phyloP scores from a whole-genome alignment of 106 monocot genomes.

The Agapanthus africanus region DNA sequence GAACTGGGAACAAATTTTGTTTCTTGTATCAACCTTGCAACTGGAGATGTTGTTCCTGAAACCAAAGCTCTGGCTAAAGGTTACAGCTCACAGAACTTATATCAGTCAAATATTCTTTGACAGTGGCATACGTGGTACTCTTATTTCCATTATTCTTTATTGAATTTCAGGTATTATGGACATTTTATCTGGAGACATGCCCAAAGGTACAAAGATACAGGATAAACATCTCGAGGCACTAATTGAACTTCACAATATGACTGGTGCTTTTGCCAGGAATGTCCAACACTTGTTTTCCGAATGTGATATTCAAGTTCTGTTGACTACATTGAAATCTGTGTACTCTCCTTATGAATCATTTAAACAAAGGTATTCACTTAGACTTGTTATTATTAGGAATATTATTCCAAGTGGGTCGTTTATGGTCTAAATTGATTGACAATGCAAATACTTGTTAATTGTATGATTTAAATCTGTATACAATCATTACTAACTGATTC shows the following conservation, averaged over 20 bases:
- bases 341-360: slow-evolving; percentile 89
- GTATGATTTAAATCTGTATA: neutral
- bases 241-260: slow-evolving; percentile 87
- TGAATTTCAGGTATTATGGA: slow-evolving; percentile 72
- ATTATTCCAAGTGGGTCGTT: neutral
- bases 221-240: slow-evolving; percentile 76
- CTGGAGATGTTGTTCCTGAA: slow-evolving; percentile 94
- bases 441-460: neutral
- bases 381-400: neutral
- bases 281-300: slow-evolving; percentile 89
- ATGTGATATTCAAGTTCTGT: slow-evolving; percentile 63
- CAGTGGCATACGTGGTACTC: too few species aligned
- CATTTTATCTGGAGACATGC: slow-evolving; percentile 78
- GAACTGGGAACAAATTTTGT: slow-evolving; percentile 63
- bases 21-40: slow-evolving; percentile 83
- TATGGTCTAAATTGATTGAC: neutral
- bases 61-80: slow-evolving; percentile 87
- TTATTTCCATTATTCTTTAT: neutral
- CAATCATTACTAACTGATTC: neutral
- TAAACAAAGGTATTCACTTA: slow-evolving; percentile 62
- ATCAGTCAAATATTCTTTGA: neutral
- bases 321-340: slow-evolving; percentile 68
- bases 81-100: slow-evolving; percentile 15
- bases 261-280: slow-evolving; percentile 81
- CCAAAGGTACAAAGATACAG: slow-evolving; percentile 78